Evolutionary conservation across 2,329 filamentous ascomycete species (phyloP).

Genomic region (Beauveria varroae): DNA sequence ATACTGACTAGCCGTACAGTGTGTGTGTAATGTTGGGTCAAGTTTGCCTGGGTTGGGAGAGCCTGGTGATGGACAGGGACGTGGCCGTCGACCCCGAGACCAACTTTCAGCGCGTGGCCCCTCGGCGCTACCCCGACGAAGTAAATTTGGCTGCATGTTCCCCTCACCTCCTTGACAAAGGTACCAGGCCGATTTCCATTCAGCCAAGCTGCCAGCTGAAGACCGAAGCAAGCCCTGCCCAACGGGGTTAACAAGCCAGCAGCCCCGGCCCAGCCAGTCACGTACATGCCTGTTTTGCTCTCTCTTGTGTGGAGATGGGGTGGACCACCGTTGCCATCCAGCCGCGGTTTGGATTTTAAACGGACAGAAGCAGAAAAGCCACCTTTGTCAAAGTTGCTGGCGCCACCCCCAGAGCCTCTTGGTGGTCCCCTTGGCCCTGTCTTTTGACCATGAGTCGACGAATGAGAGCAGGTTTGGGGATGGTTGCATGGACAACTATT

Average conservation of each 20-base stretch:
- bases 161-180: constrained; percentile 1
- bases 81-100: background rate
- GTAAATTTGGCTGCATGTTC: background rate
- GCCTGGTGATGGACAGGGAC: background rate
- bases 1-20: too few relatives aligned
- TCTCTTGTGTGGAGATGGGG: background rate
- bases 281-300: background rate
- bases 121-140: background rate
- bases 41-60: background rate
- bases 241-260: background rate
- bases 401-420: constrained; percentile 3
- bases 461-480: background rate
- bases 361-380: constrained; percentile 9
- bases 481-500: background rate
- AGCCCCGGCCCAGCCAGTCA: background rate
- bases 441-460: background rate
- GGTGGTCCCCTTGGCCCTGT: background rate
- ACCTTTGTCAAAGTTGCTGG: background rate
- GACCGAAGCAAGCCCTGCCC: constrained; percentile 3
- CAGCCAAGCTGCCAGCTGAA: background rate
- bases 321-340: background rate
- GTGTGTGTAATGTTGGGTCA: background rate
- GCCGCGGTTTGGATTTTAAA: constrained; percentile 5
- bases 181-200: background rate
- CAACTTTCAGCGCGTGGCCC: background rate